A percentile compares a stretch with the other conserved stretches of the same genome.
These are phyloP conservation scores for Houttuynia cordata DNA, from an alignment of 164 flowering plant genomes.

Conservation along the genomic window DNA sequence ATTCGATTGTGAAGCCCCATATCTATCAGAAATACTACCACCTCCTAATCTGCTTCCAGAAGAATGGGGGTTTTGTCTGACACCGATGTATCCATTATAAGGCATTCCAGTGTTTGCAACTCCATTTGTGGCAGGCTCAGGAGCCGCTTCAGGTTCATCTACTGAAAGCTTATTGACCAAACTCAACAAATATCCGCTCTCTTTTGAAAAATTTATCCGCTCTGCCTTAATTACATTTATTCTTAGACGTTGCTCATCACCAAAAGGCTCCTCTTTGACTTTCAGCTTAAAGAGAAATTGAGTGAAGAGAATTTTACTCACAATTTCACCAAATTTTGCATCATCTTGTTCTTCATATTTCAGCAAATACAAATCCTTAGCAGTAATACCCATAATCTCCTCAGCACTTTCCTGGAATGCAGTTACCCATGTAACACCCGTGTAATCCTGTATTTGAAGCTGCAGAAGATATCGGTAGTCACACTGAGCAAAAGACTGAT, in stretches of 20 bases:
- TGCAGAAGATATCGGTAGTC: slow-evolving; percentile 85
- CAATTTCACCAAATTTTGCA: slow-evolving; percentile 42
- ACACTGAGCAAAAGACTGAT: slow-evolving; percentile 57
- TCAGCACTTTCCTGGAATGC: slow-evolving; percentile 94
- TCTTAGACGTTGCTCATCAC: slow-evolving; percentile 89
- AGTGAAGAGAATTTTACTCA: slow-evolving; percentile 44
- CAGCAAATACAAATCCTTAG: slow-evolving; percentile 55
- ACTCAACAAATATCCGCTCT: slow-evolving; percentile 51
- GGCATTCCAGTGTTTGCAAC: slow-evolving; percentile 17
- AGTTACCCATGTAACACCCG: slow-evolving; percentile 85
- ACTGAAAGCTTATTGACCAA: slow-evolving; percentile 35
- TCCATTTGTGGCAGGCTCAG: slow-evolving; percentile 13
- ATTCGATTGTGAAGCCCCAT: slow-evolving; percentile 19
- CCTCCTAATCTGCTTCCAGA: slow-evolving; percentile 14
- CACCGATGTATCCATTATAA: slow-evolving; percentile 15
- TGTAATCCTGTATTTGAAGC: slow-evolving; percentile 85
- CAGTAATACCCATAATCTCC: slow-evolving; percentile 75
- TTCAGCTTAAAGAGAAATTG: slow-evolving; percentile 68
- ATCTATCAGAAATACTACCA: slow-evolving; percentile 9
- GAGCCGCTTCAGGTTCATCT: slow-evolving; percentile 21
- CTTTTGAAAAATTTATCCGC: slow-evolving; percentile 41
- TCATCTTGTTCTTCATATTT: slow-evolving; percentile 74
- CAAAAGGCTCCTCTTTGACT: slow-evolving; percentile 80
- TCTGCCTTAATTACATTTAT: slow-evolving; percentile 75
- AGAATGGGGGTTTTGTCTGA: slow-evolving; percentile 17